Evolutionary conservation across 1,284 basidiomycete genomes (phyloP), one percentile per base, ranked within the genome.

Genomic region (Boletus semigastroideus): DNA sequence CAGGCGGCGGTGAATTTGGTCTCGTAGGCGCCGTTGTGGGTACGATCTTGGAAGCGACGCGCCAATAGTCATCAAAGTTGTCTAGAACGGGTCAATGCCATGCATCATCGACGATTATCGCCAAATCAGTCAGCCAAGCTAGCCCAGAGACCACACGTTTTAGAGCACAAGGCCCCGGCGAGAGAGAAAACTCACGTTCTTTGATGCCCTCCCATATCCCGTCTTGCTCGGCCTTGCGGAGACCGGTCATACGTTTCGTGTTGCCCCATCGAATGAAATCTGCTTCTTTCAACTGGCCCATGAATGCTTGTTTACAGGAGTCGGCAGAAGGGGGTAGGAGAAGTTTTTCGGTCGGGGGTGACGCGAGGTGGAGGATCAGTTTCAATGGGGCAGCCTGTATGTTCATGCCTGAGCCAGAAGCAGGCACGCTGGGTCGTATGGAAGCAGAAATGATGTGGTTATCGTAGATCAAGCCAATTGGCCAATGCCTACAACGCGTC

Each of bases 181-280:
- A 46, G 44, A 34, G 42, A 51, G 25, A 52, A 51, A 34, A 48
- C 90, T 72, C 64, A 94, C 92, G 90, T 65, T 92, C 87, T 73
- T 85, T 86, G 57, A 97, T 88, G 7, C 92, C 94, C 60, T 96
- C 92, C 94, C 94, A 98, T 49, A 96, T 83, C 0, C 87, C 91
- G 67, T 98, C 94, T 66, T 97, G 89, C 66, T 97, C 94, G 28
- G 81, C 83, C 68, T 93, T 90, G 50, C 93, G 74, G 41, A 98
- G 76, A 16, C 89, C 84, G 1, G 93, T 96, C 73, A 97, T 93
- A 30, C 92, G 81, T 67, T 92, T 91, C 17, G 92, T 94, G 72
- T 88, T 96, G 2, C 95, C 92, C 92, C 93, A 97, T 48, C 94
- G 78, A 48, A 96, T 85, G 66, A 95, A 96, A 68, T 98, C 94